Conservation (phyloP, 306 rosid genomes). For the Vigna hirtella region DNA sequence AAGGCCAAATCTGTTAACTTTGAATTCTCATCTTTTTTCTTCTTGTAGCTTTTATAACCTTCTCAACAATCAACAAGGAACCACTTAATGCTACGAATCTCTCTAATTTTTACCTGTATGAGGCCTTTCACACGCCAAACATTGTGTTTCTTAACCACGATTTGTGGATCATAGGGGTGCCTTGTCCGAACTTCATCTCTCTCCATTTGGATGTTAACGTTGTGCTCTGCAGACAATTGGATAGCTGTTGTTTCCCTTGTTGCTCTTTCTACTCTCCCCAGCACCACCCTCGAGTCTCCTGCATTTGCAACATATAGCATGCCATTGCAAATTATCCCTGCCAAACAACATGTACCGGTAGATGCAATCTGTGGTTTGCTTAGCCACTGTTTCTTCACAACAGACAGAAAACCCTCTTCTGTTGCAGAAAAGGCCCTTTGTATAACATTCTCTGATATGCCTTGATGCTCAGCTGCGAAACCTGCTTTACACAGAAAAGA, state of each 20-base stretch:
- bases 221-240: slow-evolving; percentile 83
- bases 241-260: slow-evolving; percentile 69
- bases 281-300: slow-evolving; percentile 78
- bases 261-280: slow-evolving; percentile 71
- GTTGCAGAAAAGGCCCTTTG: slow-evolving; percentile 71
- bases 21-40: not conserved
- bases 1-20: slow-evolving; percentile 36
- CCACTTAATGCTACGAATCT: not conserved
- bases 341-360: slow-evolving; percentile 79
- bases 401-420: slow-evolving; percentile 74
- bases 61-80: slow-evolving; percentile 6
- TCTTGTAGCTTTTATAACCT: slow-evolving; percentile 5
- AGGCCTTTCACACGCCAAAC: slow-evolving; percentile 96
- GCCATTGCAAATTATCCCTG: slow-evolving; percentile 76
- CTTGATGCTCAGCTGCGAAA: slow-evolving; percentile 59
- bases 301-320: slow-evolving; percentile 70
- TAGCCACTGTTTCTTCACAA: slow-evolving; percentile 75
- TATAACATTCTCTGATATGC: slow-evolving; percentile 70
- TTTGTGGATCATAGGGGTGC: slow-evolving; percentile 76
- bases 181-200: slow-evolving; percentile 64
- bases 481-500: slow-evolving; percentile 53
- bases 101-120: slow-evolving; percentile 65
- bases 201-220: slow-evolving; percentile 70
- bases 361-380: slow-evolving; percentile 74
- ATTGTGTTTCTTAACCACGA: slow-evolving; percentile 67